Evolutionary conservation across 176 grass and related monocot genomes (phyloP).

Genomic region (Themeda triandra): DNA sequence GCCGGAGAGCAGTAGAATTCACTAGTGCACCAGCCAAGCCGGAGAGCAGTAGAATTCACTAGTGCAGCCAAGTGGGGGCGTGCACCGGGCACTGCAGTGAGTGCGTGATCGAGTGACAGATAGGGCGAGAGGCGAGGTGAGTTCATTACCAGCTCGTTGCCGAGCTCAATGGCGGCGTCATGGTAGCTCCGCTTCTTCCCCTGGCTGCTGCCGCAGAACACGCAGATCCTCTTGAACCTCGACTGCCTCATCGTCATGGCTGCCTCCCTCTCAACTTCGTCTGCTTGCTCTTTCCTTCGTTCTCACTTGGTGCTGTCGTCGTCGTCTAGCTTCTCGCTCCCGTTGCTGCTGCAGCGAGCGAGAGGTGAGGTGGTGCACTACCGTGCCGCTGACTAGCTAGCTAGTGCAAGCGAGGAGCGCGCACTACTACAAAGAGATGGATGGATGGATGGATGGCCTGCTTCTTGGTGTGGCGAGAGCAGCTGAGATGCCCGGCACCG

Average conservation of each 20-base stretch:
- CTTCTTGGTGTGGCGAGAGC: background rate
- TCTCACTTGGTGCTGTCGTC: background rate
- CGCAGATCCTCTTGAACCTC: constrained; percentile 95
- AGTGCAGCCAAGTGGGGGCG: too few species aligned
- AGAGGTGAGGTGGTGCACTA: background rate
- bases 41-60: too few species aligned
- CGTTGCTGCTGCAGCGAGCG: background rate
- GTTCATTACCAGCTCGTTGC: constrained; percentile 81
- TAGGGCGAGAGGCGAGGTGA: background rate
- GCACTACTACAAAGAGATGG: constrained; percentile 1
- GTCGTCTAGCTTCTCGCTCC: background rate
- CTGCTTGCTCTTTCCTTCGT: background rate
- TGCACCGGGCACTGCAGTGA: too few species aligned
- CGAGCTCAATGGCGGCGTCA: constrained; percentile 85
- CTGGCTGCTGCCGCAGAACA: constrained; percentile 97
- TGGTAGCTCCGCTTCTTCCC: constrained; percentile 96
- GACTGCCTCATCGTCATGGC: constrained; percentile 52
- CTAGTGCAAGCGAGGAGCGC: constrained; percentile 26
- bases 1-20: too few species aligned
- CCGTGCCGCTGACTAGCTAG: background rate
- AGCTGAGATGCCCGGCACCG: background rate
- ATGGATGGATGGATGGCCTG: background rate
- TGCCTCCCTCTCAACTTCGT: background rate
- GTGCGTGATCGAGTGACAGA: too few species aligned
- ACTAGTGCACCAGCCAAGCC: too few species aligned